Base-by-base conservation (phyloP, 805 yeast species). In the Candida nanaspora region DNA sequence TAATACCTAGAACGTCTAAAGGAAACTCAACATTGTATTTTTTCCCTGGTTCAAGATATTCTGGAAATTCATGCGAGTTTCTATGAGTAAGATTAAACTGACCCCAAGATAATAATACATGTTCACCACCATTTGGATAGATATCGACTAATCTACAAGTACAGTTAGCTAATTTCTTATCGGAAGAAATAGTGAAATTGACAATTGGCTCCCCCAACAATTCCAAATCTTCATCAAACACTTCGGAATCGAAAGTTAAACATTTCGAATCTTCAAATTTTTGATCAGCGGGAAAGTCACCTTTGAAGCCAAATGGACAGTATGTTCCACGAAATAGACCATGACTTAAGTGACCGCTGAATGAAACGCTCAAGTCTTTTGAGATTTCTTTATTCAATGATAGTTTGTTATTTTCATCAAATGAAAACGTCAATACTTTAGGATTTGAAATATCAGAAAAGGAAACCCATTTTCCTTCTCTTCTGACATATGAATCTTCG, bases 201-300 rank as follows among this genome's bases (percentile, higher is more conserved):
- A 64, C 39, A 5, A 36, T 33, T 16, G 75, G 74, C 37, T 62
- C 57, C 18, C 74, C 75, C 25, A 69, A 40, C 1, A 68, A 41
- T 1, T 59, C 59, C 9, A 50, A 7, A 22, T 54, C 56, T 4
- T 50, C 45, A 0, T 41, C 31, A 19, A 66, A 37, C 6, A 41
- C 43, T 1, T 46, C 57, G 14, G 67, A 49, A 37, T 68, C 72
- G 41, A 67, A 63, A 5, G 57, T 54, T 14, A 57, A 37, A 44
- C 69, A 61, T 40, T 68, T 69, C 6, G 63, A 47, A 44, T 69
- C 73, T 45, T 69, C 73, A 34, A 57, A 44, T 41, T 57, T 61
- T 44, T 69, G 74, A 42, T 69, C 72, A 10, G 68, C 56, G 20
- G 74, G 73, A 52, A 69, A 69, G 41, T 69, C 73, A 30, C 73